Conservation (phyloP, 129 eudicot species). For the Artemisia annua region DNA sequence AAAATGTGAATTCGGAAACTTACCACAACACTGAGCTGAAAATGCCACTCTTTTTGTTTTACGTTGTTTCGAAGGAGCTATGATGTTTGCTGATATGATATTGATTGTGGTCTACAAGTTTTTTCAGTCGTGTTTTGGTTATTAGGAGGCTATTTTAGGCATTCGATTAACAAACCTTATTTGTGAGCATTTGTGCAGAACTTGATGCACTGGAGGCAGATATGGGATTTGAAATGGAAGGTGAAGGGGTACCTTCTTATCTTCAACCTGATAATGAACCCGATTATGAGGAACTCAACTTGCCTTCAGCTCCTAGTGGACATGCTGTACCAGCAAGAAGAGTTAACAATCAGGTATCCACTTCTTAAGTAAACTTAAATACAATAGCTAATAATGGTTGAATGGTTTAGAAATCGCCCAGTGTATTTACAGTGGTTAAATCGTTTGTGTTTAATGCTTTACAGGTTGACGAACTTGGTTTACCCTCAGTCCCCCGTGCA, state of each 20-base stretch:
- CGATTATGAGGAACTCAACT: slow-evolving; percentile 62
- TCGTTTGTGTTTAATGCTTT: not conserved
- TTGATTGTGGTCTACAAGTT: not conserved
- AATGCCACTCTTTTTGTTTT: too few species aligned
- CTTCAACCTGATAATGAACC: slow-evolving; percentile 78
- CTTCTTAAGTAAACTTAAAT: not conserved
- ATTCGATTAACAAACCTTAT: not conserved
- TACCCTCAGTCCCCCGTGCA: slow-evolving; percentile 76
- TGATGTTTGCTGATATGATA: not conserved
- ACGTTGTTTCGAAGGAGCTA: too few species aligned
- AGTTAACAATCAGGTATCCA: slow-evolving; percentile 43
- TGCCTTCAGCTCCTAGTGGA: slow-evolving; percentile 82
- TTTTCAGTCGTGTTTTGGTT: not conserved
- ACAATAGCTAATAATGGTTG: not conserved
- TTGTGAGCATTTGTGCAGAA: slow-evolving; percentile 38
- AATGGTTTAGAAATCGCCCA: not conserved
- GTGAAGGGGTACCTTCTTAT: slow-evolving; percentile 86
- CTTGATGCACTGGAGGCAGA: slow-evolving; percentile 92
- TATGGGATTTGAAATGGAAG: slow-evolving; percentile 75
- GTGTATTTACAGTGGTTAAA: not conserved
- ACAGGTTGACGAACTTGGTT: slow-evolving; percentile 81
- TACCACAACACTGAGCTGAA: too few species aligned
- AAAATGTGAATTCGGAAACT: too few species aligned
- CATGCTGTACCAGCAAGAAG: slow-evolving; percentile 55
- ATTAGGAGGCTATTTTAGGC: not conserved